Base-by-base conservation (phyloP, 306 rosid genomes). In the Adenanthera pavonina region DNA sequence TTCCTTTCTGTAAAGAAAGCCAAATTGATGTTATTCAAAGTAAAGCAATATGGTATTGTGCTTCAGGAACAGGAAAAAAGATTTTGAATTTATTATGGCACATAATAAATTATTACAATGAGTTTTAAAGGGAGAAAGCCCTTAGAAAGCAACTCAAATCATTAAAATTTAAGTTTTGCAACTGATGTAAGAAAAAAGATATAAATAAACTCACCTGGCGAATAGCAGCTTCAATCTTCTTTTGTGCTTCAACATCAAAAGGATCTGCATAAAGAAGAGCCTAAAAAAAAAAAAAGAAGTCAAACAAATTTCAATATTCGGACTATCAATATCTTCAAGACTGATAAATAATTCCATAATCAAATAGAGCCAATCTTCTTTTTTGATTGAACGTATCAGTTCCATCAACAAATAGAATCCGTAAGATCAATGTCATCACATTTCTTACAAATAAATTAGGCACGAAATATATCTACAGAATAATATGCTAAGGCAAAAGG, bases 251-350 rank as follows among this genome's bases (percentile, higher is more conserved):
- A 84, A 95, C 91, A 84, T 95, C 98, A 92, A 92, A 95, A 72
- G 98, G 99, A 84, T 95, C 97, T 35, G 99, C 99, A 89, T 86
- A 82, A 71, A 85, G 98, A 87, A 95, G 97, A 71, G 96, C 99
- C 98, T 93, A 79, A 84, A 35, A 70, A 54, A 80, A 80, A 40
- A 10, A 72, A 36, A 13, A 65, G 30, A 0, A 66, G 80, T 8
- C 62, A 68, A 56, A 68, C 40, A 69, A 84, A 74, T 44, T 62
- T 46, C 25, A 9, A 56, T 20, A 19, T 56, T n/a, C 60, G 7
- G 13, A 56, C 20, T 36, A 38, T 15, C 25, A 16, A 3, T 16
- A 36, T 9, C 7, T 38, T 67, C 51, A 8, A 40, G 51, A 40
- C 51, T 67, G 49, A 67, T 41, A 20, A 67, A 17, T 8, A 7